phyloP scores from a whole-genome alignment of 768 basidiomycete genomes.

The Leccinum longicurvipes region DNA sequence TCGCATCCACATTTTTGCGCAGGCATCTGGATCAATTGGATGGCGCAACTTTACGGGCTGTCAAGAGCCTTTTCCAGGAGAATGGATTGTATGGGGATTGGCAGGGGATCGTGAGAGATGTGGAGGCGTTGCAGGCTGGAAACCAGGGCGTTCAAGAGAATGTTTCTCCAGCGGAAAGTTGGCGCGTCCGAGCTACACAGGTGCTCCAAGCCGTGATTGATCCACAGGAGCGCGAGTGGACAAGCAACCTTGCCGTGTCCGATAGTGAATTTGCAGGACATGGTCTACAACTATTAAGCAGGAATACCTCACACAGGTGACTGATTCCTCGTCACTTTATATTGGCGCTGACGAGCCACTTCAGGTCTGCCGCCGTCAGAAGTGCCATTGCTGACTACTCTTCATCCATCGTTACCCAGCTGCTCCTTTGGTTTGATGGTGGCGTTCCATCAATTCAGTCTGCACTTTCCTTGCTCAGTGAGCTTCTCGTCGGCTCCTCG shows the following conservation, averaged over 20 bases:
- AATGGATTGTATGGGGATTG: conserved; percentile 17
- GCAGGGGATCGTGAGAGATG: conserved; percentile 10
- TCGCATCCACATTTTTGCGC: conserved; percentile 32
- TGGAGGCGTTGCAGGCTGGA: conserved; percentile 9
- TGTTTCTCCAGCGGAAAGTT: conserved; percentile 1
- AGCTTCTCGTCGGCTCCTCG: conserved; percentile 42
- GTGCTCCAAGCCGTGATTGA: conserved; percentile 39
- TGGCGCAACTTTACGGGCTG: conserved; percentile 17
- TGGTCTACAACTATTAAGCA: conserved; percentile 45
- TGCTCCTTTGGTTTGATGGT: conserved; percentile 6
- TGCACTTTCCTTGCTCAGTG: conserved; percentile 35
- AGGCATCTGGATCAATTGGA: conserved; percentile 30
- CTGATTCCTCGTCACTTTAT: not conserved
- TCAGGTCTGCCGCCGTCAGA: conserved; percentile 18
- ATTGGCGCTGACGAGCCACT: conserved; percentile 6
- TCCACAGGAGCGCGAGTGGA: conserved; percentile 50
- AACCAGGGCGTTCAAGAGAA: not conserved
- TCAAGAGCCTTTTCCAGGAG: conserved; percentile 18
- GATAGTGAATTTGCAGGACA: conserved; percentile 41
- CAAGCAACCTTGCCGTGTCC: conserved; percentile 44
- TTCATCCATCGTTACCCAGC: conserved; percentile 12
- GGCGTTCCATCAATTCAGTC: conserved; percentile 26
- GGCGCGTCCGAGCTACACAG: conserved; percentile 29
- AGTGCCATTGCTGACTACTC: conserved; percentile 23
- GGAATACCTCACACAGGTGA: conserved; percentile 41